These are phyloP conservation scores for Mortierella sp. DNA, from an alignment of 371 early-diverging fungal species.

Conservation along the genomic window DNA sequence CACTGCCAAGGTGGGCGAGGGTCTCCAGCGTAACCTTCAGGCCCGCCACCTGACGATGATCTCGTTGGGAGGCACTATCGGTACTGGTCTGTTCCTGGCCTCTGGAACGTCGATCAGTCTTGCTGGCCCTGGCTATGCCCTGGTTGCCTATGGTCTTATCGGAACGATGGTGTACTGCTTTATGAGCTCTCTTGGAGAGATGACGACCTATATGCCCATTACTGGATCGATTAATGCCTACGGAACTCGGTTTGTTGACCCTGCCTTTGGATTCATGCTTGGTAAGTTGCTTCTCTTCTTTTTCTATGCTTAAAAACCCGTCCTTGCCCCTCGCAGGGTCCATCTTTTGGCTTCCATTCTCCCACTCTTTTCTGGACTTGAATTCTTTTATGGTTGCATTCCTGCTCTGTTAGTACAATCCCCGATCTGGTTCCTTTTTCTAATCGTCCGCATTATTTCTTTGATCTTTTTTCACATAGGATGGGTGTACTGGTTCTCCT, in stretches of 20 bases:
- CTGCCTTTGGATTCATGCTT: constrained; percentile 83
- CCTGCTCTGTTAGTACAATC: neutral
- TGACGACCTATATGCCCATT: constrained; percentile 85
- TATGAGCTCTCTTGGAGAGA: constrained; percentile 86
- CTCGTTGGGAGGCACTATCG: constrained; percentile 77
- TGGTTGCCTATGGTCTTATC: constrained; percentile 77
- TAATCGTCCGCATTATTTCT: neutral
- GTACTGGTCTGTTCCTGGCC: constrained; percentile 90
- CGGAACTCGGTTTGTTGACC: constrained; percentile 86
- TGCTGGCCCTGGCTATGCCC: constrained; percentile 86
- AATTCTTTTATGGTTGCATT: neutral
- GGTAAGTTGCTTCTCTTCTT: constrained; percentile 77
- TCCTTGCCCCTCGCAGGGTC: neutral
- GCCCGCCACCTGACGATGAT: constrained; percentile 86
- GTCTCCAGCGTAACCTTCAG: constrained; percentile 71
- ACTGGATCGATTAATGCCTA: constrained; percentile 88
- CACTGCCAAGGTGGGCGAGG: constrained; percentile 3
- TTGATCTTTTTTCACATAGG: constrained; percentile 4
- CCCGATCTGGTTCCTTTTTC: neutral
- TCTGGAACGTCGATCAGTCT: constrained; percentile 78
- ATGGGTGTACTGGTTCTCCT: constrained; percentile 82
- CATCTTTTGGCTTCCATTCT: too few species aligned
- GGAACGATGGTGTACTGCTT: constrained; percentile 87
- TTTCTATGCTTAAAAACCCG: neutral
- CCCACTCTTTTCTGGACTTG: too few species aligned